Conservation (phyloP, 306 rosid genomes). For the Trifolium fragiferum region DNA sequence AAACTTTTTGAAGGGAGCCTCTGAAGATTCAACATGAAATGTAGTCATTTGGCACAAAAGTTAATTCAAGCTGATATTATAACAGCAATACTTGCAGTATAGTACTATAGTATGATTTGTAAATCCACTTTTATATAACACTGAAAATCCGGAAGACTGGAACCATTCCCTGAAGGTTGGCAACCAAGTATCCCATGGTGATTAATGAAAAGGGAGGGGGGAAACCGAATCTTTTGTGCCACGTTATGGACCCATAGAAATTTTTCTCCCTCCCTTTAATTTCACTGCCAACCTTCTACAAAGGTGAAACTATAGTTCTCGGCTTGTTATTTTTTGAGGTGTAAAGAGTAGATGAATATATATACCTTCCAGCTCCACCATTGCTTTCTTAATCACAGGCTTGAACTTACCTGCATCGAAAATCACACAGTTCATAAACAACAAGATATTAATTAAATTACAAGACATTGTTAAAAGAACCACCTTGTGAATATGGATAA, state of each 20-base stretch:
- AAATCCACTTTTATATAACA: constrained; percentile 24
- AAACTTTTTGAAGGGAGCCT: constrained; percentile 88
- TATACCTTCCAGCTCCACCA: constrained; percentile 99
- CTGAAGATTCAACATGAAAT: constrained; percentile 55
- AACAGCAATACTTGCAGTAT: constrained; percentile 18
- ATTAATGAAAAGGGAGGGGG: background rate
- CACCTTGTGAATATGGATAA: constrained; percentile 11
- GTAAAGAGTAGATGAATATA: constrained; percentile 24
- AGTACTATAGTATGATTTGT: constrained; percentile 1
- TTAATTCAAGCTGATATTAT: constrained; percentile 24
- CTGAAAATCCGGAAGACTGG: constrained; percentile 10
- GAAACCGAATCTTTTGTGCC: background rate
- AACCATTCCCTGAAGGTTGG: constrained; percentile 23
- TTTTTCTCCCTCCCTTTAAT: background rate
- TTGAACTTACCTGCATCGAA: constrained; percentile 82
- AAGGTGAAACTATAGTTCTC: constrained; percentile 17
- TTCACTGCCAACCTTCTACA: constrained; percentile 31
- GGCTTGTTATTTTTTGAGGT: constrained; percentile 12
- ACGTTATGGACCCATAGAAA: background rate
- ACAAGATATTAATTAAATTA: constrained; percentile 26
- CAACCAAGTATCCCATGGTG: background rate
- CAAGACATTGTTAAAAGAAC: constrained; percentile 16
- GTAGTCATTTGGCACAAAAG: constrained; percentile 27
- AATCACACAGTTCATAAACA: constrained; percentile 33
- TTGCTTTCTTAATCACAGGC: constrained; percentile 99